These are phyloP conservation scores for Nectriaceae sp. DNA, from an alignment of 2,329 filamentous ascomycete species.

Conservation along the genomic window DNA sequence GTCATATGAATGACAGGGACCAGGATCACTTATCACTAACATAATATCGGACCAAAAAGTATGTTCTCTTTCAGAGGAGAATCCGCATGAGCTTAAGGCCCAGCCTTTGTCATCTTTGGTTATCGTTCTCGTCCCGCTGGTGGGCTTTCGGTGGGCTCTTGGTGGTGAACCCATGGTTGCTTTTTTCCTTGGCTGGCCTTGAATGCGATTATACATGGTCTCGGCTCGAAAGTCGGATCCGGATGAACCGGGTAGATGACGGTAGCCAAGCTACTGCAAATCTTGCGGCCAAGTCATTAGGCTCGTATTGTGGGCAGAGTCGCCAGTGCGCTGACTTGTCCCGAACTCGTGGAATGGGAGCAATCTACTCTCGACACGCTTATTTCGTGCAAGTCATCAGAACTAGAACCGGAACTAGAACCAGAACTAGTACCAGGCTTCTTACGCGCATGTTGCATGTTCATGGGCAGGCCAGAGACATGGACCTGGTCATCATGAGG, in stretches of 20 bases:
- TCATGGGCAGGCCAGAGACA: neutral
- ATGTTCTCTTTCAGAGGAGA: too few species aligned
- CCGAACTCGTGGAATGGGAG: slow-evolving; percentile 20
- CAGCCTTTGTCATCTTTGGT: too few species aligned
- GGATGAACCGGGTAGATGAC: neutral
- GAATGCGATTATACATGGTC: too few species aligned
- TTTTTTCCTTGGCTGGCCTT: too few species aligned
- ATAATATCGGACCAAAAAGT: too few species aligned
- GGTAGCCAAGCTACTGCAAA: neutral
- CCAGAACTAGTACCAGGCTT: slow-evolving; percentile 5
- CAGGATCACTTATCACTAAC: too few species aligned
- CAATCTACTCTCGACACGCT: slow-evolving; percentile 16
- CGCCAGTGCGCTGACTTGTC: slow-evolving; percentile 12
- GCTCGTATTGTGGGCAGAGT: slow-evolving; percentile 1
- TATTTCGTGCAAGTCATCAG: neutral
- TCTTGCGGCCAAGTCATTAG: too few species aligned
- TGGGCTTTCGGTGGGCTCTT: too few species aligned
- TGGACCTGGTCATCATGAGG: slow-evolving; percentile 9
- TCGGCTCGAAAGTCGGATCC: neutral
- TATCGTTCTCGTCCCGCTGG: too few species aligned
- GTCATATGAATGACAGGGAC: too few species aligned
- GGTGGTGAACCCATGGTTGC: too few species aligned
- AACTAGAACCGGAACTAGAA: neutral
- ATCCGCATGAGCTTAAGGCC: too few species aligned
- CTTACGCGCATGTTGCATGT: neutral